phyloP scores from a whole-genome alignment of 2,329 filamentous ascomycete species.

The Xylariomycetidae sp. region DNA sequence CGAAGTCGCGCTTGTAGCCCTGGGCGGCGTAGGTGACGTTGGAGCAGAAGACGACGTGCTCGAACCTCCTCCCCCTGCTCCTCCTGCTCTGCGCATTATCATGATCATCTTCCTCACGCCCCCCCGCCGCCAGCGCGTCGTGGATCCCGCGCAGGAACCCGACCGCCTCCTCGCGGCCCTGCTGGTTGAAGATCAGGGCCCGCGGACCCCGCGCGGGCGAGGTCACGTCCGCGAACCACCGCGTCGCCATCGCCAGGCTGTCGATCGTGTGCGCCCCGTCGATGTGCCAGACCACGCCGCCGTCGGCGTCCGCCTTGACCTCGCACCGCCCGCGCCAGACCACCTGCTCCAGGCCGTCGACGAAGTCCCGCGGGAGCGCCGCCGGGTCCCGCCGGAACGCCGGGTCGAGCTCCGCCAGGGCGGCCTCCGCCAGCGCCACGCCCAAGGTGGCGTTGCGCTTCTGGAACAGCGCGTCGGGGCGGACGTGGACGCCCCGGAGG shows the following conservation, averaged over 20 bases:
- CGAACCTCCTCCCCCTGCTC: conserved; percentile 56
- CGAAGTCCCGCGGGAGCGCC: conserved; percentile 56
- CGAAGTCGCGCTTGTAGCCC: conserved; percentile 51
- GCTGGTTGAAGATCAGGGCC: conserved; percentile 84
- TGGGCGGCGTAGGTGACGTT: conserved; percentile 56
- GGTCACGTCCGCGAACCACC: conserved; percentile 66
- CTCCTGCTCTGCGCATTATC: conserved; percentile 20
- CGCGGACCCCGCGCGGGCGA: conserved; percentile 23
- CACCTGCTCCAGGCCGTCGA: conserved; percentile 67
- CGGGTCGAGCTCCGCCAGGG: conserved; percentile 39
- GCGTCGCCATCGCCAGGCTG: conserved; percentile 73
- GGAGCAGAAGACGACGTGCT: conserved; percentile 75
- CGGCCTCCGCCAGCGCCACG: conserved; percentile 45
- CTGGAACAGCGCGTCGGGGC: conserved; percentile 51
- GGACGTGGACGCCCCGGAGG: conserved; percentile 40
- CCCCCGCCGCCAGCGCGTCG: conserved; percentile 4
- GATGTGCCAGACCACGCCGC: conserved; percentile 69
- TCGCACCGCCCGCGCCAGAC: conserved; percentile 77
- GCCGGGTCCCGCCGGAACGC: conserved; percentile 16
- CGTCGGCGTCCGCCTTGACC: conserved; percentile 47
- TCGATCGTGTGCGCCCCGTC: conserved; percentile 93
- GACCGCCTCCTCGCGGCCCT: conserved; percentile 48
- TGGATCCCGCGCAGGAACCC: conserved; percentile 46
- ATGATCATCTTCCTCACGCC: conserved; percentile 7
- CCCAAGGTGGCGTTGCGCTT: conserved; percentile 48